A percentile compares a stretch with the other conserved stretches of the same genome.
phyloP scores from a whole-genome alignment of 1,284 basidiomycete species.

The Mrakiaceae sp. region DNA sequence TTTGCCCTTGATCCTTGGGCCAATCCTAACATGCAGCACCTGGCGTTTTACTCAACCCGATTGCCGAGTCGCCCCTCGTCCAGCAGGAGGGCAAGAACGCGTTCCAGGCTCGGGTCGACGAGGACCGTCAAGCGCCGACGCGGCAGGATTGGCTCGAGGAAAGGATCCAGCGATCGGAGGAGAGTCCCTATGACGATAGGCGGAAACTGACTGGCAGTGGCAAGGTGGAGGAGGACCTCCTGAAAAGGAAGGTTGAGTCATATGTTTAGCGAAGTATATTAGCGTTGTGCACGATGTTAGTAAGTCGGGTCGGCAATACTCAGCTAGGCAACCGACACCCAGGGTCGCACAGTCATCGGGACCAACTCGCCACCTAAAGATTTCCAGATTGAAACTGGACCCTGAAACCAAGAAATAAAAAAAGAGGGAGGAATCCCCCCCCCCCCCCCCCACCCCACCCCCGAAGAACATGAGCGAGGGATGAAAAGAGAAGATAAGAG shows the following conservation, averaged over 20 bases:
- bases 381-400: too few species aligned
- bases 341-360: too few species aligned
- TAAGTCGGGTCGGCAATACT: too few species aligned
- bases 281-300: too few species aligned
- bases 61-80: conserved; percentile 21
- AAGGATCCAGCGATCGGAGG: conserved; percentile 22
- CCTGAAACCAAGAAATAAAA: too few species aligned
- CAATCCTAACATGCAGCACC: not conserved
- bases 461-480: too few species aligned
- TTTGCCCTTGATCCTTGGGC: too few species aligned
- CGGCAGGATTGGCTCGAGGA: conserved; percentile 23
- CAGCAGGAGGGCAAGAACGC: conserved; percentile 19
- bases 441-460: too few species aligned
- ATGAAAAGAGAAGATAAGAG: too few species aligned
- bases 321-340: too few species aligned
- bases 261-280: conserved; percentile 1
- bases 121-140: conserved; percentile 21
- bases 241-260: conserved; percentile 23
- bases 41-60: conserved; percentile 18
- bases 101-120: conserved; percentile 22
- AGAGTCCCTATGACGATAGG: conserved; percentile 20
- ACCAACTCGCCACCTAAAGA: too few species aligned
- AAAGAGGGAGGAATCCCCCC: too few species aligned
- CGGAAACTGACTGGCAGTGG: conserved; percentile 15
- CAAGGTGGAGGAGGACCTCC: conserved; percentile 21